Conservation (phyloP, 768 basidiomycete species). For the Rhizopogon vulgaris region DNA sequence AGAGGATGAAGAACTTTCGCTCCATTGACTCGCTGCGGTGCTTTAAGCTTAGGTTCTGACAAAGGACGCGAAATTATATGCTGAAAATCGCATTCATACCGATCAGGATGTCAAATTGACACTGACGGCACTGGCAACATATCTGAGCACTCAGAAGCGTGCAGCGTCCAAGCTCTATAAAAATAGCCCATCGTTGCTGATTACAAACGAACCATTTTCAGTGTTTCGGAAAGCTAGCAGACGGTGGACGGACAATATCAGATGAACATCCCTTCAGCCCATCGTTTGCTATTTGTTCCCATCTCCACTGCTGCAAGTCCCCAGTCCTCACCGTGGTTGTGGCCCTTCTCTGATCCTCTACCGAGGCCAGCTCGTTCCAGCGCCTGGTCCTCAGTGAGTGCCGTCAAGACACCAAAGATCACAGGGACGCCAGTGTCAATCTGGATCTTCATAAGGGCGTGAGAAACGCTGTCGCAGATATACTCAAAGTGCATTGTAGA, state of each 20-base stretch:
- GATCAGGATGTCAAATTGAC: too few relatives aligned
- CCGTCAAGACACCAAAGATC: slow-evolving; percentile 94
- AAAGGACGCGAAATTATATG: too few relatives aligned
- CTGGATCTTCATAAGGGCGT: slow-evolving; percentile 92
- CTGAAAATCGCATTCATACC: too few relatives aligned
- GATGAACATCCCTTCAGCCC: slow-evolving; percentile 64
- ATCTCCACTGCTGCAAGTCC: slow-evolving; percentile 95
- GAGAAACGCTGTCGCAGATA: slow-evolving; percentile 90
- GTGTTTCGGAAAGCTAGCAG: neutral
- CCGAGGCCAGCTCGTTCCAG: slow-evolving; percentile 90
- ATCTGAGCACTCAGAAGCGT: neutral
- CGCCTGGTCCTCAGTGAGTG: slow-evolving; percentile 89
- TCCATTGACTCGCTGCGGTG: too few relatives aligned
- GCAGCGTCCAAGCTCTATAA: neutral
- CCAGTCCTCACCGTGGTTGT: slow-evolving; percentile 99
- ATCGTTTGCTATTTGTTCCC: slow-evolving; percentile 59
- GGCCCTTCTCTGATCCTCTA: slow-evolving; percentile 61
- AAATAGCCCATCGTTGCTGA: neutral
- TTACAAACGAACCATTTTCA: neutral
- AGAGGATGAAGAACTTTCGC: too few relatives aligned
- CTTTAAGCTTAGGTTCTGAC: too few relatives aligned
- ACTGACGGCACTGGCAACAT: too few relatives aligned
- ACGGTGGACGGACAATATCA: slow-evolving; percentile 1
- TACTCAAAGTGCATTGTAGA: slow-evolving; percentile 99
- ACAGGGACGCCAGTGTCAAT: slow-evolving; percentile 91